Evolutionary conservation across 208 protist species (phyloP), one percentile per base, ranked within the genome.

Genomic region (Lotmaria passim): DNA sequence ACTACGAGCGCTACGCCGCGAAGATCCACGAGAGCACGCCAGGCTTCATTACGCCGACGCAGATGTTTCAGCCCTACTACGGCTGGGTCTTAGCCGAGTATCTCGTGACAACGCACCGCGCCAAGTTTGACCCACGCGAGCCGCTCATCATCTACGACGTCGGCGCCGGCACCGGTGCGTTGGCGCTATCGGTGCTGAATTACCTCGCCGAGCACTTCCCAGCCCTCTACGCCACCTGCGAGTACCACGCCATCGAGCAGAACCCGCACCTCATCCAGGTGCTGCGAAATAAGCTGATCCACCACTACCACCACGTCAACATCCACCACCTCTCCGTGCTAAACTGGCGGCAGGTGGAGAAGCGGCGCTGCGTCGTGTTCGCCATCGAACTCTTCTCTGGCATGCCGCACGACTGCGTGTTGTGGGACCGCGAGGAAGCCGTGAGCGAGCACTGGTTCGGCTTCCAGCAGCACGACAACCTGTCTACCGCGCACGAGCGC

Each of bases 81-180:
- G 92, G 88, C 23, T 93, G 86, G 83, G 89, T 93, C 19, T 48
- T 97, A 31, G 90, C 88, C 2, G 90, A 97, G 59, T 95, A 97
- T 69, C 59, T 97, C 12, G 79, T 95, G 4, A 89, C 85, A n/a
- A 89, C 85, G 19, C 65, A 85, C 71, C 76, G 87, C 38, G 79
- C 80, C 12, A 94, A 94, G 79, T 93, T 94, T 68, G 88, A 94
- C 57, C 86, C 88, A 14, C 83, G 87, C 3, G 90, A 94, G 69
- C 92, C 92, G 12, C 83, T 97, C 34, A 70, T 95, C 26, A 81
- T 97, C 30, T 97, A 97, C 76, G 92, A 97, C 63, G 73, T 97
- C 36, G 92, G 92, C 10, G 90, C 88, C 50, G 92, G 92, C 48
- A 94, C 86, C 30, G 92, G 92, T 19, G 87, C 92, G 3, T 81